These are phyloP conservation scores for Misopates orontium DNA, from an alignment of 257 asterid genomes.

Conservation along the genomic window DNA sequence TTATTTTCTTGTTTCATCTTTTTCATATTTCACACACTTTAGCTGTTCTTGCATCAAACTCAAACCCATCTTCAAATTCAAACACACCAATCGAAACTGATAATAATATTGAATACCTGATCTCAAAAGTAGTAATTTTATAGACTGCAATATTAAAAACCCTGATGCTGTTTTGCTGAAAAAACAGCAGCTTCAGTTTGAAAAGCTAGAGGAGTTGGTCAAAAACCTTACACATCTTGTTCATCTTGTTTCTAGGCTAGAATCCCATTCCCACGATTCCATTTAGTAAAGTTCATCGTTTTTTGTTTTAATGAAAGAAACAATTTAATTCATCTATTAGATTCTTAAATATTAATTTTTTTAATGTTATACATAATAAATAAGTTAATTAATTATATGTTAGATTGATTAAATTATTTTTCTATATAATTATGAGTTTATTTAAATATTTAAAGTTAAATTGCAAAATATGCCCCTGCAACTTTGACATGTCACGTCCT, in stretches of 20 bases:
- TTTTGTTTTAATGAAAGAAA: no score
- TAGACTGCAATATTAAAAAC: conserved; percentile 9
- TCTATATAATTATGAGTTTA: no score
- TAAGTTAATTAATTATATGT: no score
- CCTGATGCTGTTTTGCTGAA: conserved; percentile 36
- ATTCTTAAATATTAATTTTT: no score
- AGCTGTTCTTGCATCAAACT: conserved; percentile 47
- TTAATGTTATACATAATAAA: no score
- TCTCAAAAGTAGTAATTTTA: conserved; percentile 19
- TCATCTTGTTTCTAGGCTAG: conserved; percentile 67
- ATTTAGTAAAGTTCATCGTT: conserved; percentile 29
- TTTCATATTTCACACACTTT: conserved; percentile 27
- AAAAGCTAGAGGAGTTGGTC: conserved; percentile 64
- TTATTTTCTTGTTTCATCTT: conserved; percentile 33
- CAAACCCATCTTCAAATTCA: conserved; percentile 34
- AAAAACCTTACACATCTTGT: conserved; percentile 58
- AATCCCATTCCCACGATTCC: conserved; percentile 46
- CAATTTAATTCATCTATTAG: no score
- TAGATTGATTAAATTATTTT: no score
- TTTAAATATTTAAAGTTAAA: no score
- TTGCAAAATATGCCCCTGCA: no score
- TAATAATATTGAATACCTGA: conserved; percentile 14
- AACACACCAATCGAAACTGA: conserved; percentile 29
- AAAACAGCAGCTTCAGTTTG: conserved; percentile 62
- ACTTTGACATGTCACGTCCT: no score